phyloP scores from a whole-genome alignment of 1,284 basidiomycete species.

The Ganoderma lucidum region DNA sequence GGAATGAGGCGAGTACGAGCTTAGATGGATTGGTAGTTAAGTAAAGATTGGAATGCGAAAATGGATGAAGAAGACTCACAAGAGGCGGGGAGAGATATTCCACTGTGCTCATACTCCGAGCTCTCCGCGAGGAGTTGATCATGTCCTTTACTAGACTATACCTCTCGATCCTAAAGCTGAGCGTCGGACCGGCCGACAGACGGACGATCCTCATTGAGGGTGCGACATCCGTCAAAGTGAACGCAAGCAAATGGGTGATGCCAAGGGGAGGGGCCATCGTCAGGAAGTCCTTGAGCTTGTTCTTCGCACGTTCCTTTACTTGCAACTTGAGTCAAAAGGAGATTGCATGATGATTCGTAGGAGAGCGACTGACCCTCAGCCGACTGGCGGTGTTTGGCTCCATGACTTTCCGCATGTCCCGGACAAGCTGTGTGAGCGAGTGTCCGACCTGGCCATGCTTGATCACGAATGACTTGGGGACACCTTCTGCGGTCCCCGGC shows the following conservation, averaged over 20 bases:
- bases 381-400: constrained; percentile 97
- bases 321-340: constrained; percentile 33
- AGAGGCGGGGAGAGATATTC: constrained; percentile 90
- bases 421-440: constrained; percentile 88
- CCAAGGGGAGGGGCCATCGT: constrained; percentile 91
- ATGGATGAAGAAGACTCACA: constrained; percentile 53
- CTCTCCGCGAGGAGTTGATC: constrained; percentile 68
- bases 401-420: constrained; percentile 95
- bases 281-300: constrained; percentile 95
- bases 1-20: constrained; percentile 82
- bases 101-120: constrained; percentile 76
- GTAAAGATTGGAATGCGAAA: not conserved
- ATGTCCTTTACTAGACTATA: constrained; percentile 93
- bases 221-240: constrained; percentile 87
- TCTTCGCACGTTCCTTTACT: constrained; percentile 87
- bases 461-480: constrained; percentile 88
- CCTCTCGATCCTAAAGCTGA: constrained; percentile 92
- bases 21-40: constrained; percentile 36
- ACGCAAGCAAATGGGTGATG: constrained; percentile 94
- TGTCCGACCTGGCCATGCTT: constrained; percentile 93
- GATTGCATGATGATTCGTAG: not conserved
- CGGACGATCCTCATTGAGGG: constrained; percentile 91
- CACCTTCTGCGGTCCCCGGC: constrained; percentile 47
- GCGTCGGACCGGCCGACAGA: constrained; percentile 91
- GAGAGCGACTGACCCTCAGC: constrained; percentile 68